Base-by-base conservation (phyloP, 768 basidiomycete genomes). In the Russula olivacea region DNA sequence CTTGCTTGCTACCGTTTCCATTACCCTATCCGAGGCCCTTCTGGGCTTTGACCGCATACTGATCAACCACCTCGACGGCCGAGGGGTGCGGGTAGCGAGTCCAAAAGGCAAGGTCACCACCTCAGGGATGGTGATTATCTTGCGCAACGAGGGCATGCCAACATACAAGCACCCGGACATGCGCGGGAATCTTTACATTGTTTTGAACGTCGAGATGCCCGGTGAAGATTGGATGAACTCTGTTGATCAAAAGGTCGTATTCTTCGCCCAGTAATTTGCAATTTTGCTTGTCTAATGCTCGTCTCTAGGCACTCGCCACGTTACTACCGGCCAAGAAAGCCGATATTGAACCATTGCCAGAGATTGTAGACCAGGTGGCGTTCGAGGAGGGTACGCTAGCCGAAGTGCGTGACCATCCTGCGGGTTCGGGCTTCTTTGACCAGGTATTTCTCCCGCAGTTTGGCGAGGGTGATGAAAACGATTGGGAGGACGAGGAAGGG, bases 41-140 rank as follows among this genome's bases (percentile, higher is more conserved):
- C 81, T 97, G 58, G 96, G 96, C n/a, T 95, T 99, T 76, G 90
- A 87, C 52, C 85, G 96, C 30, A 87, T 98, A 65, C 76, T 97
- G 25, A 77, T 99, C 61, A 90, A 87, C 8, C 96, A 99, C 72
- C 80, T 99, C 34, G 96, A 99, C 71, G 94, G 94, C 11, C 84
- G 93, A 15, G 93, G 93, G n/a, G 80, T 98, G 56, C 84, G 83
- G 41, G 83, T 97, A 14, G 76, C 84, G 0, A 87, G 83, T 67
- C 90, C 90, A 5, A 79, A 83, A 0, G 85, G 87, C 9, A 89
- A 87, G 72, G 83, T 94, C 32, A 82, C 95, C 70, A 83, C 85
- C 64, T 80, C 85, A 4, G 85, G 85, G 12, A 85, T 88, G 66
- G 83, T 85, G 23, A 89, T 94, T 63, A 78, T 88, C 19, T 70